Base-by-base conservation (phyloP, 1,139 yeast genomes). In the Ogataea hybrid region DNA sequence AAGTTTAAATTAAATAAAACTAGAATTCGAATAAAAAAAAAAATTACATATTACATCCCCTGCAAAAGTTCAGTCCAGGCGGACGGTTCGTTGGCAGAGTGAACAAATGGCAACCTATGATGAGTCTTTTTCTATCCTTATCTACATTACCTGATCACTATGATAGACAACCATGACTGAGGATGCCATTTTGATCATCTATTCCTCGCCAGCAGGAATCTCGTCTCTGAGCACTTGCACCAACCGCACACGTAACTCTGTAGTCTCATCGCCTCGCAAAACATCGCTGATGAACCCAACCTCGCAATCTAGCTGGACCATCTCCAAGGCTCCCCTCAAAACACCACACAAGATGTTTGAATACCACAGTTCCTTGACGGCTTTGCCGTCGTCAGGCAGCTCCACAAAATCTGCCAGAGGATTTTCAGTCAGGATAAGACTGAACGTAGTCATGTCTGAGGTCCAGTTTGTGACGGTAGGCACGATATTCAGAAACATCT, bases 321-420 rank as follows among this genome's bases (percentile, higher is more conserved):
- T 90, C 57, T 90, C 96, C 44, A 92, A 67, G 0, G 96, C 92
- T 3, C 98, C 97, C 43, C 88, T 75, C 41, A 92, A 66, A 2
- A 92, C 94, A 12, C 99, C 99, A 52, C 94, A 86, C 29, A 89
- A 68, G 4, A 92, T 75, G 58, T 92, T 95, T 3, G 95, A 85
- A 59, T 89, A 92, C 97, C 98, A 92, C 43, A 92, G 69, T 55
- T 85, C 89, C 51, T 75, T 77, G 44, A 69, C 69, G 3, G 94
- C 86, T 49, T 75, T 75, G 29, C 81, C 79, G 50, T 82, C 92
- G 41, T 79, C 75, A 0, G 97, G 97, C 37, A 92, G 71, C 62
- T 92, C 98, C 6, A 92, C 98, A 68, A 90, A 92, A 60, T 92
- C 97, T 4, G 95, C 85, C 53, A 92, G 72, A 21, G 98, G 98